Conservation (phyloP, 192 early-diverging fungal species). For the Mortierella antarctica region DNA sequence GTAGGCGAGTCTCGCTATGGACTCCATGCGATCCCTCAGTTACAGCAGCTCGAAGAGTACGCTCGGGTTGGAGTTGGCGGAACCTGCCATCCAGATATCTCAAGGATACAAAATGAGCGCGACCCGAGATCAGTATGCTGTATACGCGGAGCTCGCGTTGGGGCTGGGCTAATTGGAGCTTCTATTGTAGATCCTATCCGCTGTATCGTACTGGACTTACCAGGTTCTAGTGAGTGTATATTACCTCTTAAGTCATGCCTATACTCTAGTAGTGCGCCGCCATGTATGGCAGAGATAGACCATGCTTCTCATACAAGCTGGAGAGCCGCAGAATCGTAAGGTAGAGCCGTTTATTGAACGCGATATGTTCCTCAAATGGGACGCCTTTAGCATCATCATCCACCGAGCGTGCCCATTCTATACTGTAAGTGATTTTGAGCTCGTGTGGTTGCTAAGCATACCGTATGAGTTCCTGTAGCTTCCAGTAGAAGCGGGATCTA, state of each 20-base stretch:
- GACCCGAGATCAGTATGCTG: neutral
- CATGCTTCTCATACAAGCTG: neutral
- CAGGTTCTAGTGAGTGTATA: slow-evolving; percentile 1
- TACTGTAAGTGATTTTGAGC: too few species aligned
- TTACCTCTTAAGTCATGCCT: neutral
- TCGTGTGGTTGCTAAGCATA: too few species aligned
- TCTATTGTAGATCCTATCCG: neutral
- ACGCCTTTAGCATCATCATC: too few species aligned
- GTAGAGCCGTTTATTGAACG: neutral
- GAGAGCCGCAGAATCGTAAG: neutral
- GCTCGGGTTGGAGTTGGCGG: neutral
- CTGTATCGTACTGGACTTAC: slow-evolving; percentile 4
- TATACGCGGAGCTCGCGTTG: neutral
- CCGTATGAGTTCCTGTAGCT: too few species aligned
- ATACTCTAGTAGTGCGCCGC: neutral
- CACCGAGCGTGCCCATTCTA: too few species aligned
- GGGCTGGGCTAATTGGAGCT: neutral
- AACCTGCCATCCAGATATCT: neutral
- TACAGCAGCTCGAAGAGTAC: neutral
- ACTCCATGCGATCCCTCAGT: neutral
- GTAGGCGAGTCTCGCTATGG: neutral
- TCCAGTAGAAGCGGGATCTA: too few species aligned
- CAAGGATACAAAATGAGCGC: neutral
- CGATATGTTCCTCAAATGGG: neutral
- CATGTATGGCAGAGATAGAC: neutral